These are phyloP conservation scores for Grosmannia serpens DNA, from an alignment of 2,329 filamentous ascomycete species.

Conservation along the genomic window DNA sequence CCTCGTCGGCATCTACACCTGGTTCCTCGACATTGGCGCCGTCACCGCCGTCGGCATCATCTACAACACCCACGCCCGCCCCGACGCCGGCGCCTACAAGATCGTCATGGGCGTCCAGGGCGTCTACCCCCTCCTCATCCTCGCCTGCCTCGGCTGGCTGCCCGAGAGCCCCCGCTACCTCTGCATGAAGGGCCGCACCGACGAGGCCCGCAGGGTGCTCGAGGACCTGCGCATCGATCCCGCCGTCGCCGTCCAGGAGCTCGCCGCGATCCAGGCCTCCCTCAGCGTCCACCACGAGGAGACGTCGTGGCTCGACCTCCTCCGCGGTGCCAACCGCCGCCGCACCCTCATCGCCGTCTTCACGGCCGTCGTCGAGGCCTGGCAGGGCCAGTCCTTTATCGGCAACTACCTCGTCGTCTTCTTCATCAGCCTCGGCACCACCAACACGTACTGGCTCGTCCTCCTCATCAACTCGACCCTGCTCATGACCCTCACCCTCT, in stretches of 20 bases:
- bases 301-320: constrained; percentile 1
- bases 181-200: not conserved
- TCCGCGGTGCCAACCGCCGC: constrained; percentile 1
- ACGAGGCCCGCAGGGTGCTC: not conserved
- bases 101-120: constrained; percentile 5
- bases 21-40: constrained; percentile 3
- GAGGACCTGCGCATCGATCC: not conserved
- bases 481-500: constrained; percentile 2
- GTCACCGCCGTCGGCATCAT: constrained; percentile 4
- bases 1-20: constrained; percentile 3
- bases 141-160: constrained; percentile 1
- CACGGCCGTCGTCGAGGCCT: not conserved
- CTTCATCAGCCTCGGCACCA: constrained; percentile 3
- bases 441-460: not conserved
- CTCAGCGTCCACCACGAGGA: not conserved
- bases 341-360: constrained; percentile 4
- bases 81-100: constrained; percentile 2
- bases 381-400: constrained; percentile 2
- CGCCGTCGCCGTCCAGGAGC: not conserved
- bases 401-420: constrained; percentile 5
- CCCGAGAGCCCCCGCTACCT: constrained; percentile 5
- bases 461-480: constrained; percentile 1
- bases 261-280: not conserved
- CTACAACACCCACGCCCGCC: not conserved
- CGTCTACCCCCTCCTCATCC: not conserved